Base-by-base conservation (phyloP, 2,329 filamentous ascomycete genomes). In the Apiospora rasikravindrae region DNA sequence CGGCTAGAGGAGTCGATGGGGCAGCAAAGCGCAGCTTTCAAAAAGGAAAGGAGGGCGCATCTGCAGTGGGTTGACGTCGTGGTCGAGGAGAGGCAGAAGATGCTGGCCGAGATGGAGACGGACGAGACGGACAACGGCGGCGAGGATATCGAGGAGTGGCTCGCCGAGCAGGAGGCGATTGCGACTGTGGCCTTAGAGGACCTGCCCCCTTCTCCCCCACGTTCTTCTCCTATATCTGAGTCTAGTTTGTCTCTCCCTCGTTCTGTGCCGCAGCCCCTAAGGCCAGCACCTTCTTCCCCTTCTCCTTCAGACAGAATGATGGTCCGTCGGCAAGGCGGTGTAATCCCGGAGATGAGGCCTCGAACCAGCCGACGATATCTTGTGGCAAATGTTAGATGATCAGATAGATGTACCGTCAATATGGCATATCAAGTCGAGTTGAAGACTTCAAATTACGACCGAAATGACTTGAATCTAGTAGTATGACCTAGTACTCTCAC, bases 11-110 rank as follows among this genome's bases (percentile, higher is more conserved):
- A 77, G 13, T 73, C 47, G 1, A 69, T 77, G 14, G 75, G 78
- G 1, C 78, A 79, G 24, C 79, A 78, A 64, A 78, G 79, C 67
- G 76, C 74, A 22, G 82, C 82, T 22, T 77, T 83, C 33, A 73
- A 74, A 51, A 79, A 75, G 69, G 81, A 80, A 42, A 82, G 82
- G 67, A 75, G 74, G 8, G 86, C 85, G 0, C 87, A 89, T 80
- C 78, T 81, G 71, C 81, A 78, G 71, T 90, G 88, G 88, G 77
- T 85, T 33, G 79, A 80, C 47, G 81, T 83, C 57, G 84, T 88
- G 4, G 74, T 84, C 6, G 77, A 82, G 7, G 87, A 88, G 77
- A 82, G 87, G 14, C 77, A 76, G 42, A 80, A 78, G 49, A 76
- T 88, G 74, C 78, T 90, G 67, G 78, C 73, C 8, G 83, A 83